These are phyloP conservation scores for Hyaloscypha hepaticicola DNA, from an alignment of 495 filamentous ascomycete species.

Conservation along the genomic window DNA sequence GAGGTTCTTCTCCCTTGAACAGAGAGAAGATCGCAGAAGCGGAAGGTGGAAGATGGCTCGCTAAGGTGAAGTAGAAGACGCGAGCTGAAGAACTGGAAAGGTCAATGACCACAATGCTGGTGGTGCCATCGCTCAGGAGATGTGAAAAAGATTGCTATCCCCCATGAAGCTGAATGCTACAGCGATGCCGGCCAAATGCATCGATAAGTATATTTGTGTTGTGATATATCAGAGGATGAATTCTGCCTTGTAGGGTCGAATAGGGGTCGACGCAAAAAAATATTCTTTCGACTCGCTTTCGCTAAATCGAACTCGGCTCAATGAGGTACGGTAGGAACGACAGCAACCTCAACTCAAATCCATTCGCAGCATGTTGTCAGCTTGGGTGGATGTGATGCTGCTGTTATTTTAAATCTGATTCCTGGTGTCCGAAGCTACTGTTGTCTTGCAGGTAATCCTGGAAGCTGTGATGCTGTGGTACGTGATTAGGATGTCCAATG, in stretches of 20 bases:
- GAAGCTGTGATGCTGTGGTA: slow-evolving; percentile 10
- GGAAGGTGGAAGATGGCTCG: not conserved
- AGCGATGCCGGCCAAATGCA: not conserved
- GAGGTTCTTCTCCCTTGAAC: not conserved
- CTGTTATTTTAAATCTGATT: slow-evolving; percentile 18
- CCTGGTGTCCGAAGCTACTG: slow-evolving; percentile 1
- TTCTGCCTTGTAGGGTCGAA: not conserved
- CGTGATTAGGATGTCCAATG: slow-evolving; percentile 22
- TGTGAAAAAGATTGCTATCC: not conserved
- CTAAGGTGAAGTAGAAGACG: not conserved
- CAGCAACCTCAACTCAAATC: not conserved
- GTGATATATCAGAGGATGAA: not conserved
- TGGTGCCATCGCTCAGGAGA: not conserved
- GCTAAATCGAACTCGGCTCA: not conserved
- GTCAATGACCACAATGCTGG: not conserved
- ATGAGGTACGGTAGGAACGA: too few species aligned
- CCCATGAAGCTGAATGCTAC: not conserved
- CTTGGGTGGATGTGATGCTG: slow-evolving; percentile 1
- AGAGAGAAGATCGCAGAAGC: not conserved
- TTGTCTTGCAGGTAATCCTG: slow-evolving; percentile 21
- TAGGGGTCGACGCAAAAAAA: not conserved
- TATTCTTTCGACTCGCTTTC: not conserved
- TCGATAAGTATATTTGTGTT: not conserved
- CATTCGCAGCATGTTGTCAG: not conserved
- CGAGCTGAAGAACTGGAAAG: not conserved